Conservation (phyloP, 2,329 filamentous ascomycete genomes). For the Aspergillus brasiliensis region DNA sequence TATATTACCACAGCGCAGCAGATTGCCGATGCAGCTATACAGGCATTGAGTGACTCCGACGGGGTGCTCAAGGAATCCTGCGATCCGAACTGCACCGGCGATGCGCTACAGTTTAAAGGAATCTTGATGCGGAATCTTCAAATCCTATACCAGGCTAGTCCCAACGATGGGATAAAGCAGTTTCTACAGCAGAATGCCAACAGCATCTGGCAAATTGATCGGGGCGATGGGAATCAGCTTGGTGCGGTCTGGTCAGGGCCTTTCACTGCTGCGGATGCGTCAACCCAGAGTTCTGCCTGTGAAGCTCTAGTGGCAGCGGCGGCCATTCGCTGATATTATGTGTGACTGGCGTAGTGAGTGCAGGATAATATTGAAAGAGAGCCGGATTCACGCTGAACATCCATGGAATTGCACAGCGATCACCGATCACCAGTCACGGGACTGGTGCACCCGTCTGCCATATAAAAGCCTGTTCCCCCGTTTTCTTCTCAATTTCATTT, state of each 20-base stretch:
- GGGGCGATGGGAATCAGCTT: not conserved
- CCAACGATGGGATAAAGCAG: not conserved
- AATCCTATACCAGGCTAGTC: not conserved
- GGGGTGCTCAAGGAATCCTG: slow-evolving; percentile 39
- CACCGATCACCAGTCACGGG: too few relatives aligned
- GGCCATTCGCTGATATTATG: not conserved
- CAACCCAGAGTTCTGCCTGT: slow-evolving; percentile 9
- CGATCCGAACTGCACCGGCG: slow-evolving; percentile 2
- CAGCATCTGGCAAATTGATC: slow-evolving; percentile 9
- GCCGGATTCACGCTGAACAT: too few relatives aligned
- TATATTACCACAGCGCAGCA: slow-evolving; percentile 48
- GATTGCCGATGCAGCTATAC: slow-evolving; percentile 59
- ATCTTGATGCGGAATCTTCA: slow-evolving; percentile 2
- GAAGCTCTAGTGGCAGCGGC: slow-evolving; percentile 6
- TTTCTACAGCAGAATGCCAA: slow-evolving; percentile 6
- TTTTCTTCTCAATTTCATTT: too few relatives aligned
- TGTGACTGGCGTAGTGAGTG: not conserved
- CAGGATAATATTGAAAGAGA: too few relatives aligned
- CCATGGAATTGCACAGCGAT: too few relatives aligned
- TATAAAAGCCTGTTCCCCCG: too few relatives aligned
- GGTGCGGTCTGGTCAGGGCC: not conserved
- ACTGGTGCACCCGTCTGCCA: too few relatives aligned
- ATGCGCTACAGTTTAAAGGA: slow-evolving; percentile 4
- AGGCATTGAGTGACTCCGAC: slow-evolving; percentile 45
- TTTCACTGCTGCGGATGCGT: slow-evolving; percentile 1